A percentile compares a stretch with the other conserved stretches of the same genome.
Conservation (phyloP, 441 rosid species). For the Hypseocharis bilobata region DNA sequence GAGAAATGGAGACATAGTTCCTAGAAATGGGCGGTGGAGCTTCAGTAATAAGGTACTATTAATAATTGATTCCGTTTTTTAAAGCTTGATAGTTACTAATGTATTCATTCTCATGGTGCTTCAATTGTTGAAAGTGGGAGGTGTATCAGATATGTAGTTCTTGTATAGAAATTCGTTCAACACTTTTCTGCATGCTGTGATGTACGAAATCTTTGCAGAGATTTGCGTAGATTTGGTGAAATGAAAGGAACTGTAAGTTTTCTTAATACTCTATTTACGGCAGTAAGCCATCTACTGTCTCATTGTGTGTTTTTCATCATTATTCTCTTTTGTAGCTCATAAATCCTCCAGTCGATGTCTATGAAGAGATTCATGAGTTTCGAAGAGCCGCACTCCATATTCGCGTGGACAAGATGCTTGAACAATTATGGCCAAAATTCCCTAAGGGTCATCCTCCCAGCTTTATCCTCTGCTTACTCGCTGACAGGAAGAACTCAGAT, state of each 20-base stretch:
- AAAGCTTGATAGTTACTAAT: too few relatives aligned
- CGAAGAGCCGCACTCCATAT: constrained; percentile 46
- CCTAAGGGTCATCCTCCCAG: constrained; percentile 73
- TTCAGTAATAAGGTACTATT: constrained; percentile 63
- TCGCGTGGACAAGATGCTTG: constrained; percentile 72
- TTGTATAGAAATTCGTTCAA: constrained; percentile 54
- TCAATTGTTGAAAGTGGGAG: too few relatives aligned
- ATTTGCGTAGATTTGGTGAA: constrained; percentile 44
- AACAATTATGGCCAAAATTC: constrained; percentile 48
- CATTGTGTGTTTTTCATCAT: not conserved
- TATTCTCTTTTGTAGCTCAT: constrained; percentile 29
- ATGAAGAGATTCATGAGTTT: constrained; percentile 49
- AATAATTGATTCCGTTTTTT: too few relatives aligned
- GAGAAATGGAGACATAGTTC: constrained; percentile 57
- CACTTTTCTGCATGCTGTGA: constrained; percentile 73
- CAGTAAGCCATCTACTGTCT: too few relatives aligned
- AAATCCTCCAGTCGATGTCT: constrained; percentile 40
- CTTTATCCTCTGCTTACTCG: constrained; percentile 62
- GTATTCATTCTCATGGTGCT: too few relatives aligned
- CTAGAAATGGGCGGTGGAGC: constrained; percentile 72
- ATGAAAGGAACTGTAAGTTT: constrained; percentile 65
- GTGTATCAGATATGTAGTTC: constrained; percentile 7
- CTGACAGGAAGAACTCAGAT: constrained; percentile 67
- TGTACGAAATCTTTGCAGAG: constrained; percentile 37
- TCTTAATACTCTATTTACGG: not conserved